Base-by-base conservation (phyloP, 768 basidiomycete species). In the Tylopilus sp. region DNA sequence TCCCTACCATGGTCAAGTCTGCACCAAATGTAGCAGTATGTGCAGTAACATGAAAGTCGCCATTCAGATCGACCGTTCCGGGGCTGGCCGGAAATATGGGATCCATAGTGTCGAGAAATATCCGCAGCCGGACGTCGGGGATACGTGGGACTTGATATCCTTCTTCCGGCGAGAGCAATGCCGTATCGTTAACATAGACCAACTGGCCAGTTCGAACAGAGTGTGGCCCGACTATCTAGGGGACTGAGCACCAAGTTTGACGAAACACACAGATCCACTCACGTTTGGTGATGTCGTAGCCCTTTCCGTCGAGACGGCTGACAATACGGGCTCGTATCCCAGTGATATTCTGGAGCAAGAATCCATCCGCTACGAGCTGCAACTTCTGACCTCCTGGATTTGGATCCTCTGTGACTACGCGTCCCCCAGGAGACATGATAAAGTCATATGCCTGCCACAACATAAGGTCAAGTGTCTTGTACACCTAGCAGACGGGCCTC, bases 261-360 rank as follows among this genome's bases (percentile, higher is more conserved):
- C 46, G 41, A 41, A 4, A 22, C 12, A 29, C 12, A 55, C 33
- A 10, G 52, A 43, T 37, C 33, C 19, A 68, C 87, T 63, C 60
- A 94, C 94, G 73, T 74, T 84, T 90, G 30, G 87, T 79, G 48
- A 98, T 78, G 60, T 96, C 90, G 60, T 92, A 96, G 9, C 93
- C 93, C 59, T 78, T 85, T 13, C 86, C 86, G 60, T 95, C 93
- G 48, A 93, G 66, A 25, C 92, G 78, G 63, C 82, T 86, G 22
- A 90, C 84, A 19, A 95, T 85, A 55, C 84, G 85, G 2, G 85
- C 79, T 33, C 89, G 81, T 43, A 97, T 78, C 7, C 92, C 93
- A 3, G 86, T 80, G 10, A 92, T 75, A 63, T 93, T 87, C 47
- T 85, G 78, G 28, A 96, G 70, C 41, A 92, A 71, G 63, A 82